Evolutionary conservation across 1,139 yeast genomes (phyloP).

Genomic region (Geotrichum europaeum): DNA sequence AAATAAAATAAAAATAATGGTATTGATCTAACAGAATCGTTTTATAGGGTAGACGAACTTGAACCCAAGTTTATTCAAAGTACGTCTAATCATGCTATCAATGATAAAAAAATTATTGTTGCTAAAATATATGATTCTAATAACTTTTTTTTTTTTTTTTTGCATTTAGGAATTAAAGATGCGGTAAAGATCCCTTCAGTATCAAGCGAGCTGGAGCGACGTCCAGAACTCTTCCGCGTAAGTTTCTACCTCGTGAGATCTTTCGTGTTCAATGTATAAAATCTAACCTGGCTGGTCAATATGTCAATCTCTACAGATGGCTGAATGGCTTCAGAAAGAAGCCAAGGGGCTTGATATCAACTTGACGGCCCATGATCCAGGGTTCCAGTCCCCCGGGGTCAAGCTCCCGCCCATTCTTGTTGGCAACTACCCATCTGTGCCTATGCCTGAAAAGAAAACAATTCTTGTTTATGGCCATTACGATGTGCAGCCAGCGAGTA

Average conservation of each 20-base stretch:
- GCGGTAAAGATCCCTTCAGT: conserved; percentile 95
- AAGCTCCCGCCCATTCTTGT: conserved; percentile 89
- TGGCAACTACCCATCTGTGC: conserved; percentile 68
- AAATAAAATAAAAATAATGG: not conserved
- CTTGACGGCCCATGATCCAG: conserved; percentile 73
- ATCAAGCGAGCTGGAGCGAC: conserved; percentile 78
- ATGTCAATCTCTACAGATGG: conserved; percentile 53
- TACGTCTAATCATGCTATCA: not conserved
- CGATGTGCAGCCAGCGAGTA: conserved; percentile 93
- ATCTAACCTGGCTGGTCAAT: not conserved
- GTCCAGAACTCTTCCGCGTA: conserved; percentile 44
- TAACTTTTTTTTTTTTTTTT: too few relatives aligned
- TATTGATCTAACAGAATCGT: not conserved
- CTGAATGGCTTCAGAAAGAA: conserved; percentile 67
- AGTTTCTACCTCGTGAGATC: not conserved
- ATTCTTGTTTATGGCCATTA: conserved; percentile 93
- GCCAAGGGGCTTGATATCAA: conserved; percentile 63
- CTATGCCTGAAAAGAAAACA: conserved; percentile 68
- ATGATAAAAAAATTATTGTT: too few relatives aligned
- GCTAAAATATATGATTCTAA: too few relatives aligned
- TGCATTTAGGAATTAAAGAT: conserved; percentile 41
- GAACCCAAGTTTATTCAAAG: conserved; percentile 14
- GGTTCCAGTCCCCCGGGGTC: conserved; percentile 60
- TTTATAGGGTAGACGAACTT: conserved; percentile 14
- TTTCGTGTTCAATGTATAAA: not conserved